Evolutionary conservation across 768 basidiomycete genomes (phyloP).

Genomic region (Boletus subcaerulescens): DNA sequence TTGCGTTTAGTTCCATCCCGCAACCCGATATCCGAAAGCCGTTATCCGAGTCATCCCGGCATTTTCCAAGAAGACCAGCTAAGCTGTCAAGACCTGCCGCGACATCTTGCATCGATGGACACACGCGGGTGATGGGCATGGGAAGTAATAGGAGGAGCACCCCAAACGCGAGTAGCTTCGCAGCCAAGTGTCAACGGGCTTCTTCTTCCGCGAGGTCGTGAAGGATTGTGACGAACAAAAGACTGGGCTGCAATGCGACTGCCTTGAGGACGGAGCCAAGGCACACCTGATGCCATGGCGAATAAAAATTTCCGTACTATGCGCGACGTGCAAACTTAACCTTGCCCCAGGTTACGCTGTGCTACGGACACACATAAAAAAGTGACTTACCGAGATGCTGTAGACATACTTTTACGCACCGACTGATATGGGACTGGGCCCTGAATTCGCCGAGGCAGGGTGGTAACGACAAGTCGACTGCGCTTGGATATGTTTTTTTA

Average conservation of each 20-base stretch:
- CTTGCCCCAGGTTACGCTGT: conserved; percentile 23
- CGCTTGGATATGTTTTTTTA: not conserved
- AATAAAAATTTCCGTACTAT: conserved; percentile 30
- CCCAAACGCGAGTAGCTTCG: conserved; percentile 15
- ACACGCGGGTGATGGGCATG: conserved; percentile 1
- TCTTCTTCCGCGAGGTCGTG: conserved; percentile 15
- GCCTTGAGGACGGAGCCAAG: conserved; percentile 36
- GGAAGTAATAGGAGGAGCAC: not conserved
- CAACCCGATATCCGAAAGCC: conserved; percentile 3
- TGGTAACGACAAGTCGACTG: not conserved
- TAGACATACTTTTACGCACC: conserved; percentile 15
- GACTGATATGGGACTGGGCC: conserved; percentile 9
- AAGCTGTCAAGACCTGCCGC: conserved; percentile 1
- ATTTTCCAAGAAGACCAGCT: conserved; percentile 9
- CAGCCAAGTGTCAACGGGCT: conserved; percentile 7
- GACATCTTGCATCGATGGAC: not conserved
- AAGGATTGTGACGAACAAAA: conserved; percentile 19
- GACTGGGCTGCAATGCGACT: conserved; percentile 27
- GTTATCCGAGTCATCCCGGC: conserved; percentile 10
- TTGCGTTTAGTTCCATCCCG: conserved; percentile 6
- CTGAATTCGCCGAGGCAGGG: conserved; percentile 14
- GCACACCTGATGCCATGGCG: conserved; percentile 21
- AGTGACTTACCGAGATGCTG: conserved; percentile 12
- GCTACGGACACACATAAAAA: conserved; percentile 7
- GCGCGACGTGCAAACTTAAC: conserved; percentile 32